phyloP scores from a whole-genome alignment of 129 eudicot genomes.

The Centella asiatica region DNA sequence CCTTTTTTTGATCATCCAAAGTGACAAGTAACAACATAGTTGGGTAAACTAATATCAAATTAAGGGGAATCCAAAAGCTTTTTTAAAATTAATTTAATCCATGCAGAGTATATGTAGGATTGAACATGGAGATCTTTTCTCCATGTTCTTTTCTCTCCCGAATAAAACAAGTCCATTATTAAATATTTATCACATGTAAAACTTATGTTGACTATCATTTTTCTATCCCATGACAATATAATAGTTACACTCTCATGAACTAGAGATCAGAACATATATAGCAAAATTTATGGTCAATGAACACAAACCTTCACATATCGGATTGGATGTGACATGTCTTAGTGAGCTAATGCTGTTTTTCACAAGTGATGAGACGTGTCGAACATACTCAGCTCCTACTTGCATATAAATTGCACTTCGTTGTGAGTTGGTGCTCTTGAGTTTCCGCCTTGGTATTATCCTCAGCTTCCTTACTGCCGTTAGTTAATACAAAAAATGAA shows the following conservation, averaged over 20 bases:
- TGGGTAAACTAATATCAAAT: neutral
- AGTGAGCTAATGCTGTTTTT: slow-evolving; percentile 64
- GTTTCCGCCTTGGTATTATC: slow-evolving; percentile 70
- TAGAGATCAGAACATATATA: neutral
- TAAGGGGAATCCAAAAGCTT: slow-evolving; percentile 6
- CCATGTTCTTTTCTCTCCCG: no score
- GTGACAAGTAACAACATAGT: neutral
- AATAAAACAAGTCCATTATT: neutral
- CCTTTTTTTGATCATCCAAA: slow-evolving; percentile 1
- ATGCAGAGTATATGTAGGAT: neutral
- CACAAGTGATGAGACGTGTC: slow-evolving; percentile 78
- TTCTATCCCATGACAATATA: neutral
- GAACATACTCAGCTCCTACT: slow-evolving; percentile 79
- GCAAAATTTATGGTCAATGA: neutral
- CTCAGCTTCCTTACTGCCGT: slow-evolving; percentile 81
- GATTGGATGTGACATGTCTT: slow-evolving; percentile 42
- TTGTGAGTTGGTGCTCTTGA: slow-evolving; percentile 68
- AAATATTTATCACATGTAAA: neutral
- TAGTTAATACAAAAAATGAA: slow-evolving; percentile 5
- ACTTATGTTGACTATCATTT: neutral
- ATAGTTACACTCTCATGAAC: neutral
- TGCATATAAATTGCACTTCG: slow-evolving; percentile 72
- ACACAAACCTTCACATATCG: slow-evolving; percentile 68
- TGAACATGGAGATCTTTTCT: no score
- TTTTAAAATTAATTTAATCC: neutral